A percentile compares a stretch with the other conserved stretches of the same genome.
phyloP scores from a whole-genome alignment of 2,329 filamentous ascomycete genomes.

The Samsoniella hepiali region DNA sequence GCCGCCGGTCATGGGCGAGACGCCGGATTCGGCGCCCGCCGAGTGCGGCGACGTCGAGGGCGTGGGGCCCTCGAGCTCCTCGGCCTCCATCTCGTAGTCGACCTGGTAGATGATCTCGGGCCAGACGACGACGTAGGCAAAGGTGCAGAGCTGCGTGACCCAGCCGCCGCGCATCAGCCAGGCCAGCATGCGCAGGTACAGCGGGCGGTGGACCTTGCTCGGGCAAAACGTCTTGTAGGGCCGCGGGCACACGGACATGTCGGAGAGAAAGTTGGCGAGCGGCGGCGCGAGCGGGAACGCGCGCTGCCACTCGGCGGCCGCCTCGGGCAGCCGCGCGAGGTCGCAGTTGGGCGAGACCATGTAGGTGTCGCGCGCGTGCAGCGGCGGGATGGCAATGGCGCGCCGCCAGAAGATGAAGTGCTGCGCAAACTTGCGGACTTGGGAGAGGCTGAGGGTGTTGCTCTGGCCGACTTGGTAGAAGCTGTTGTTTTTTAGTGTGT shows the following conservation, averaged over 20 bases:
- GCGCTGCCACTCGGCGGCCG: constrained; percentile 68
- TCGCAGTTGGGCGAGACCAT: constrained; percentile 89
- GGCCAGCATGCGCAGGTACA: constrained; percentile 86
- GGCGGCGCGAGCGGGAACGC: constrained; percentile 81
- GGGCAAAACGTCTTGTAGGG: constrained; percentile 83
- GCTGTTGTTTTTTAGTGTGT: constrained; percentile 26
- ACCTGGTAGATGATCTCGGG: constrained; percentile 81
- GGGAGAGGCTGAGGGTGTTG: constrained; percentile 69
- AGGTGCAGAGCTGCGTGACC: constrained; percentile 90
- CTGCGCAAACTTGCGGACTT: constrained; percentile 82
- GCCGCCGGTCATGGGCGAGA: constrained; percentile 1
- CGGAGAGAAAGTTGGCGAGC: constrained; percentile 81
- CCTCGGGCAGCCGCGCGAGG: constrained; percentile 64
- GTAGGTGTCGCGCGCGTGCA: constrained; percentile 87
- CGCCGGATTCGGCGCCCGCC: constrained; percentile 29
- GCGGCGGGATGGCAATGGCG: constrained; percentile 83
- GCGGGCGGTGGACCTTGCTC: constrained; percentile 79
- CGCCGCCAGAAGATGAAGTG: constrained; percentile 96
- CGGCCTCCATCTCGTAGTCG: constrained; percentile 65
- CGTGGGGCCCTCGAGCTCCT: constrained; percentile 47
- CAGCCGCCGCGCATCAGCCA: constrained; percentile 92
- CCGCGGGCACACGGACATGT: constrained; percentile 74
- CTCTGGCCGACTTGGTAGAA: constrained; percentile 68
- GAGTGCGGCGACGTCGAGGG: constrained; percentile 26
- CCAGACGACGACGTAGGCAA: constrained; percentile 82